phyloP scores from a whole-genome alignment of 371 early-diverging fungal genomes.

The Haplosporangium sp. region DNA sequence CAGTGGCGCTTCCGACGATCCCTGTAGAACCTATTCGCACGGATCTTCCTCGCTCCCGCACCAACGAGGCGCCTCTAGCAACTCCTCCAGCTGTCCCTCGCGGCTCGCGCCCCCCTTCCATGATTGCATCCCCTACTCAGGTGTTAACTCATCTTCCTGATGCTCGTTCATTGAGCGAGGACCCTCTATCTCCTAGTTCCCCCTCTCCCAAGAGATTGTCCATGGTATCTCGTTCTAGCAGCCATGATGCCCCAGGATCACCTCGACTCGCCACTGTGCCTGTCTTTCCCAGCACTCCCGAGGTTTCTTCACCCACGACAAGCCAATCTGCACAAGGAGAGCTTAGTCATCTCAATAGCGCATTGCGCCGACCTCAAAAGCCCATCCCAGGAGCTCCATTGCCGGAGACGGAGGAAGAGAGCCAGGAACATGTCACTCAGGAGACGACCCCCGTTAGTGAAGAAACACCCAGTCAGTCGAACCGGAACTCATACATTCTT shows the following conservation, averaged over 20 bases:
- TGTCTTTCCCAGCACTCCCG: constrained; percentile 10
- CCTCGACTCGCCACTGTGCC: constrained; percentile 23
- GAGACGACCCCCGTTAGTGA: constrained; percentile 4
- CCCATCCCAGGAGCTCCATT: constrained; percentile 44
- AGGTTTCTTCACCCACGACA: constrained; percentile 21
- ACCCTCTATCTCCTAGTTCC: constrained; percentile 35
- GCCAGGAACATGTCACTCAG: not conserved
- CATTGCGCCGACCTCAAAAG: constrained; percentile 34
- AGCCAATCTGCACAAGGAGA: constrained; percentile 13
- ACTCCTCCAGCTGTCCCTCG: constrained; percentile 36
- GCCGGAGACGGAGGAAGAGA: constrained; percentile 18
- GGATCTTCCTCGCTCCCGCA: constrained; percentile 28
- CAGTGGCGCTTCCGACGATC: constrained; percentile 21
- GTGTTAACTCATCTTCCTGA: constrained; percentile 17
- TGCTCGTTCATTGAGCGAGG: constrained; percentile 11
- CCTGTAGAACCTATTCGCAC: constrained; percentile 24
- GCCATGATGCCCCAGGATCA: constrained; percentile 21
- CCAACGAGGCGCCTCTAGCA: constrained; percentile 29
- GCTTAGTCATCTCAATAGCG: constrained; percentile 28
- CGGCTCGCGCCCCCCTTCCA: constrained; percentile 42
- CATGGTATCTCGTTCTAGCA: constrained; percentile 29
- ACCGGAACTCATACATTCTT: constrained; percentile 36
- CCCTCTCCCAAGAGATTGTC: constrained; percentile 43
- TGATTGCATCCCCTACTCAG: constrained; percentile 33
- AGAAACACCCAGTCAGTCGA: constrained; percentile 15